Percentiles rank a stretch among this genome's conserved stretches.
phyloP scores from a whole-genome alignment of 768 basidiomycete genomes.

The Auriscalpium vulgare region DNA sequence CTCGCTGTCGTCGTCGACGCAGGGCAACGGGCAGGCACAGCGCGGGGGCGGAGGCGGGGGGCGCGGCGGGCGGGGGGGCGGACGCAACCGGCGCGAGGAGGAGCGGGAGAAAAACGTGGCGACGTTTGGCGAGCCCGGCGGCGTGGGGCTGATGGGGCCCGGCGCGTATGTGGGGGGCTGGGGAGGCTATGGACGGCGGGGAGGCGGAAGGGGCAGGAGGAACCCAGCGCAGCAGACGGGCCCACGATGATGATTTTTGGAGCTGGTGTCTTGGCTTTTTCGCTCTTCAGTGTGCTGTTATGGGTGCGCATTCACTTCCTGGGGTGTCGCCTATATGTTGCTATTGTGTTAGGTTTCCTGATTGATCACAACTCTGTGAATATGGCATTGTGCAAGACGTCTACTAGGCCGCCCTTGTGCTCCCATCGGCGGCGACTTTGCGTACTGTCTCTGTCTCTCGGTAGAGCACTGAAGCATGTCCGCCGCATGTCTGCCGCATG shows the following conservation, averaged over 20 bases:
- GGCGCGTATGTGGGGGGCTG: constrained; percentile 75
- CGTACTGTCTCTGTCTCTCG: no score
- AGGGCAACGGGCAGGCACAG: constrained; percentile 21
- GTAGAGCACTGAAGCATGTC: no score
- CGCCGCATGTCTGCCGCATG: no score
- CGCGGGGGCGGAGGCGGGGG: constrained; percentile 37
- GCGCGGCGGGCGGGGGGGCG: constrained; percentile 40
- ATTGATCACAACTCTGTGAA: no score
- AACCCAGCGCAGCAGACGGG: constrained; percentile 17
- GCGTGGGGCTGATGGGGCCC: constrained; percentile 69
- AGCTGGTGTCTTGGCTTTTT: background rate
- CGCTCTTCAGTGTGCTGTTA: no score
- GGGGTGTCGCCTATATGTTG: no score
- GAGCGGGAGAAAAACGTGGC: constrained; percentile 79
- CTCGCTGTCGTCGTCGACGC: constrained; percentile 46
- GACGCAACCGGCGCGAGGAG: constrained; percentile 69
- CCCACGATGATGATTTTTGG: background rate
- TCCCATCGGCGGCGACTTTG: no score
- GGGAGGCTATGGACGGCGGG: constrained; percentile 57
- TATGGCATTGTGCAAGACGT: no score
- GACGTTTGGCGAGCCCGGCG: constrained; percentile 83
- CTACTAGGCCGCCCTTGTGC: no score
- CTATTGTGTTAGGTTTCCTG: no score
- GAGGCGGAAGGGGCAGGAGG: constrained; percentile 35
- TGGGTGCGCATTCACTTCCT: no score